Evolutionary conservation across 129 eudicot species (phyloP).

Genomic region (Glebionis coronaria): DNA sequence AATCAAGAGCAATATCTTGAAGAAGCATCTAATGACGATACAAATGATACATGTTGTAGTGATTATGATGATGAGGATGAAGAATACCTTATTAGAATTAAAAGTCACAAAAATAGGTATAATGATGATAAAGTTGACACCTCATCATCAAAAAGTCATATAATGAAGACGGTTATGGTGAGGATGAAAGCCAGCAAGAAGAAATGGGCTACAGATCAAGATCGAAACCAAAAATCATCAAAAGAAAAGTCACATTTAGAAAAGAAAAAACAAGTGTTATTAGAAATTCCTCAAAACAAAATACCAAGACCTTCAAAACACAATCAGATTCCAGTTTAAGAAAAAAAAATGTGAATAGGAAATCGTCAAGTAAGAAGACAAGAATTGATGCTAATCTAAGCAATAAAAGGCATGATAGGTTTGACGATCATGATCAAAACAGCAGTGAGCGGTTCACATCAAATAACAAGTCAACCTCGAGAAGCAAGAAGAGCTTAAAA

Average conservation of each 20-base stretch:
- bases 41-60: too few species aligned
- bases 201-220: constrained; percentile 22
- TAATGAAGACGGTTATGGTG: constrained; percentile 37
- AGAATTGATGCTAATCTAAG: neutral
- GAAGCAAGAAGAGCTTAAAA: constrained; percentile 22
- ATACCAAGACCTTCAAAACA: constrained; percentile 23
- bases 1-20: neutral
- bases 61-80: too few species aligned
- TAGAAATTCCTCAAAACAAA: constrained; percentile 24
- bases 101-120: constrained; percentile 14
- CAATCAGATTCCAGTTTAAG: constrained; percentile 16
- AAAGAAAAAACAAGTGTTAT: constrained; percentile 10
- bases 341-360: constrained; percentile 20
- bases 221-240: constrained; percentile 35
- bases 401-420: too few species aligned
- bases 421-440: too few species aligned
- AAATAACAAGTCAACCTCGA: too few species aligned
- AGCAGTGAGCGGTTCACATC: too few species aligned
- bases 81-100: too few species aligned
- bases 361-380: constrained; percentile 9
- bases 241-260: constrained; percentile 32
- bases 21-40: too few species aligned
- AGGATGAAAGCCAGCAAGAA: constrained; percentile 33
- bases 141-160: constrained; percentile 39
- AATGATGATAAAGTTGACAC: constrained; percentile 24